phyloP scores from a whole-genome alignment of 371 early-diverging fungal genomes.

The Mortierella sp. region DNA sequence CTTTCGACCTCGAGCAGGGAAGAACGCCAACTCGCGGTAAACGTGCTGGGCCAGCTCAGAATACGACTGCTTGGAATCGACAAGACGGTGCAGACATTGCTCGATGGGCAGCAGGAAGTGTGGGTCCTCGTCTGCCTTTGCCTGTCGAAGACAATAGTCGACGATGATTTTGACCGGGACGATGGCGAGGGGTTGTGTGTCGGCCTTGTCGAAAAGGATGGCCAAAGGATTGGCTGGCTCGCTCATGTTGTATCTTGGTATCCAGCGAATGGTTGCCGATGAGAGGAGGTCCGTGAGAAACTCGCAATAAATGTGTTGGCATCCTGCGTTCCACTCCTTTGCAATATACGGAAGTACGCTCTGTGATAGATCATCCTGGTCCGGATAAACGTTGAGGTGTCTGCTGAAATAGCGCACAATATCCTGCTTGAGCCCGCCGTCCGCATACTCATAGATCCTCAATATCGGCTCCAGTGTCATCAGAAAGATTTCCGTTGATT shows the following conservation, averaged over 20 bases:
- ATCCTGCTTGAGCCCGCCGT: neutral
- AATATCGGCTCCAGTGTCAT: neutral
- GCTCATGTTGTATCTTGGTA: neutral
- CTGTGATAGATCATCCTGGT: neutral
- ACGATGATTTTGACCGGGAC: neutral
- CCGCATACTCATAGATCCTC: neutral
- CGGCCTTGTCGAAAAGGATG: neutral
- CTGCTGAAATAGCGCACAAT: neutral
- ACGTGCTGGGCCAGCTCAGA: neutral
- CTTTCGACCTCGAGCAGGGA: neutral
- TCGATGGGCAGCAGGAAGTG: neutral
- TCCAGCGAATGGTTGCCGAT: neutral
- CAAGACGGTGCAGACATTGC: neutral
- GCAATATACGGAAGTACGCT: conserved; percentile 10
- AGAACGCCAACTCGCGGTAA: neutral
- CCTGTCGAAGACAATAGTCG: conserved; percentile 18
- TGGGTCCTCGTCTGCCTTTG: neutral
- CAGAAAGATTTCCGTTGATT: neutral
- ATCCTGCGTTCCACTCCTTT: neutral
- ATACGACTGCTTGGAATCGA: neutral
- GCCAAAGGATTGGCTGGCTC: neutral
- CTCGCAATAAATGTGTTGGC: neutral
- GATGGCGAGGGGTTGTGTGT: neutral
- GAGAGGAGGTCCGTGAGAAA: neutral
- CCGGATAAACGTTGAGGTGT: conserved; percentile 4